Evolutionary conservation across 2,329 filamentous ascomycete genomes (phyloP), one percentile per base, ranked within the genome.

Genomic region (Biscogniauxia sp.): DNA sequence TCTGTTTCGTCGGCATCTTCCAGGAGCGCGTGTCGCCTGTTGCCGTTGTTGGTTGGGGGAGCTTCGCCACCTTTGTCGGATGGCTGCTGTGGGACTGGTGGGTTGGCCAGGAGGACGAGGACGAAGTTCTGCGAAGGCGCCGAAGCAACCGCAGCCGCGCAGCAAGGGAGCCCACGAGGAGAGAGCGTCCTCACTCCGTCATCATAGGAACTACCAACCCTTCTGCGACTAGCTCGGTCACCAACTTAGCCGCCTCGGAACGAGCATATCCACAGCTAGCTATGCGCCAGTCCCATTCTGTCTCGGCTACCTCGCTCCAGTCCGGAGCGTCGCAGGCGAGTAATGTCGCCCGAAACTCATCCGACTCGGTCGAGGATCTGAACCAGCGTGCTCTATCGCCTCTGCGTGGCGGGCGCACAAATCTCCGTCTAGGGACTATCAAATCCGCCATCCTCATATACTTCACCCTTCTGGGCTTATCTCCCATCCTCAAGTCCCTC

Each of bases 361-460:
- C 70, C 66, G 64, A 74, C 66, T 51, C 72, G 69, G 53, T 64
- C 67, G 73, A 62, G 72, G 78, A 66, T 70, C 62, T 70, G 64
- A 69, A 72, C 66, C 66, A 73, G 65, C 68, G 72, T 61, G 67
- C 76, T 55, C 67, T 73, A 2, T 73, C 72, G 3, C 72, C 73
- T 8, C 57, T 72, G 72, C 71, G 78, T 66, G 69, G 67, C 23
- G 75, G 75, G 54, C 80, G 79, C 53, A 77, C 76, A 13, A 80
- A 81, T 66, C 78, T 84, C 57, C 82, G 84, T 20, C 71, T 97
- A 4, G 87, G 89, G 37, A 97, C 95, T 0, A 87, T 93, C 67
- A 98, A 98, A 77, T 97, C 93, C 0, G 93, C 93, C 0, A 81
- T 96, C 45, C 83, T 98, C 55, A 98, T 98, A 70, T 97, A 96